These are phyloP conservation scores for Coemansia sp. DNA, from an alignment of 192 early-diverging fungal species.

Conservation along the genomic window DNA sequence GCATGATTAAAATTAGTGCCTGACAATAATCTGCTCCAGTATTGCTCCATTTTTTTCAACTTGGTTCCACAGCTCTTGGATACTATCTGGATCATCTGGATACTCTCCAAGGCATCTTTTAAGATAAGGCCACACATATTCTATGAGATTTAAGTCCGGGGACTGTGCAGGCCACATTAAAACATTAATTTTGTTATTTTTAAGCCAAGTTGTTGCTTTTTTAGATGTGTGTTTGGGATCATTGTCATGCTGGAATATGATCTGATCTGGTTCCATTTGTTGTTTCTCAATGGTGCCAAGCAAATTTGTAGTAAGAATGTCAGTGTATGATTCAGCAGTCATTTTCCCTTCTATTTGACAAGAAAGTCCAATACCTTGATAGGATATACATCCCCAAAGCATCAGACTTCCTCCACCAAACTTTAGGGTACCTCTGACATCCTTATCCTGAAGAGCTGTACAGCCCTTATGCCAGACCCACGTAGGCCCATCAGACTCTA, in stretches of 20 bases:
- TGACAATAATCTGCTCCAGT: too few species aligned
- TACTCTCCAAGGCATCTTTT: not conserved
- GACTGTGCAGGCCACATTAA: slow-evolving; percentile 18
- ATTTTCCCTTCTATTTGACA: slow-evolving; percentile 15
- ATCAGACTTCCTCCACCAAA: slow-evolving; percentile 32
- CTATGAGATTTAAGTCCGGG: slow-evolving; percentile 13
- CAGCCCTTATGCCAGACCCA: slow-evolving; percentile 17
- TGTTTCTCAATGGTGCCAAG: slow-evolving; percentile 9
- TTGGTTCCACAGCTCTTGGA: too few species aligned
- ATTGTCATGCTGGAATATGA: slow-evolving; percentile 27
- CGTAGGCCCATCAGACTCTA: slow-evolving; percentile 35
- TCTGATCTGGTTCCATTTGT: not conserved
- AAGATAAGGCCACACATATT: slow-evolving; percentile 8
- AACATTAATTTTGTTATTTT: slow-evolving; percentile 5
- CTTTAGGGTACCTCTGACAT: slow-evolving; percentile 27
- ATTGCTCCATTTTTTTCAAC: too few species aligned
- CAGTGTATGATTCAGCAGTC: not conserved
- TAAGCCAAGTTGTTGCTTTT: slow-evolving; percentile 5
- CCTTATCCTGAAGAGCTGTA: not conserved
- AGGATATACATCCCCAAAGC: slow-evolving; percentile 36
- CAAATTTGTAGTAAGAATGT: not conserved
- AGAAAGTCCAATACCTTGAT: slow-evolving; percentile 15
- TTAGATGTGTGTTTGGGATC: slow-evolving; percentile 3
- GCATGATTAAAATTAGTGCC: too few species aligned
- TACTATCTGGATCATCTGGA: too few species aligned